A percentile compares a stretch with the other conserved stretches of the same genome.
Conservation (phyloP, 2,329 filamentous ascomycete genomes). For the Dothideomycetes sp. region DNA sequence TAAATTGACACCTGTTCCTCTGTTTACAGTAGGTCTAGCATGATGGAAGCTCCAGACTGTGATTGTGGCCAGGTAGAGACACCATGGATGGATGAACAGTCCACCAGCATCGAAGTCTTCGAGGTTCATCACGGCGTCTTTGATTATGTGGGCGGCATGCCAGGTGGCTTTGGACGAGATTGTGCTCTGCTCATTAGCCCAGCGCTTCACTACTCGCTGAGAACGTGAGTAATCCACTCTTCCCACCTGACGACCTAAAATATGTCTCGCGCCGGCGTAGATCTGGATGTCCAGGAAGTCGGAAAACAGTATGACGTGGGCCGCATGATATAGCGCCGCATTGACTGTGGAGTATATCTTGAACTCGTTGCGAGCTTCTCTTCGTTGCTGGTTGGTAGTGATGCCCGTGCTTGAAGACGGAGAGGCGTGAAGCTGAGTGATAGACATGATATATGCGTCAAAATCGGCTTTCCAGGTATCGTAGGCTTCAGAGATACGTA, state of each 20-base stretch:
- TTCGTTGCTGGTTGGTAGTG: conserved; percentile 17
- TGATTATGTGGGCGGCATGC: conserved; percentile 44
- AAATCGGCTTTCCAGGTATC: conserved; percentile 49
- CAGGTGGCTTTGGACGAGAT: conserved; percentile 36
- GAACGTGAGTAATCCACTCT: conserved; percentile 40
- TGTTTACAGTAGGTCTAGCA: too few species aligned
- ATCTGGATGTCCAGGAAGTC: conserved; percentile 53
- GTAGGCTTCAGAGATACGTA: conserved; percentile 42
- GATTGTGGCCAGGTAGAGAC: conserved; percentile 47
- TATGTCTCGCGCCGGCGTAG: conserved; percentile 48
- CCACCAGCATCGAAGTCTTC: conserved; percentile 42
- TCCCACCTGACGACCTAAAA: conserved; percentile 45
- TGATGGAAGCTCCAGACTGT: conserved; percentile 50
- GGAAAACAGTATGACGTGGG: conserved; percentile 44
- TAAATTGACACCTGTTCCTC: too few species aligned
- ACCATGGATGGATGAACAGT: conserved; percentile 52
- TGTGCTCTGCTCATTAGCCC: conserved; percentile 26
- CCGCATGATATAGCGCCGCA: conserved; percentile 47
- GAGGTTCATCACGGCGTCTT: conserved; percentile 38
- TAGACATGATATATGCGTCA: conserved; percentile 36
- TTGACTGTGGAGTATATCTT: conserved; percentile 38
- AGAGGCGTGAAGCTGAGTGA: conserved; percentile 13
- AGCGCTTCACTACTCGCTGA: conserved; percentile 40
- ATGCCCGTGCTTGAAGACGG: conserved; percentile 18
- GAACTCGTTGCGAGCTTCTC: conserved; percentile 26